A percentile compares a stretch with the other conserved stretches of the same genome.
phyloP scores from a whole-genome alignment of 208 protist species.

The Leishmania major region DNA sequence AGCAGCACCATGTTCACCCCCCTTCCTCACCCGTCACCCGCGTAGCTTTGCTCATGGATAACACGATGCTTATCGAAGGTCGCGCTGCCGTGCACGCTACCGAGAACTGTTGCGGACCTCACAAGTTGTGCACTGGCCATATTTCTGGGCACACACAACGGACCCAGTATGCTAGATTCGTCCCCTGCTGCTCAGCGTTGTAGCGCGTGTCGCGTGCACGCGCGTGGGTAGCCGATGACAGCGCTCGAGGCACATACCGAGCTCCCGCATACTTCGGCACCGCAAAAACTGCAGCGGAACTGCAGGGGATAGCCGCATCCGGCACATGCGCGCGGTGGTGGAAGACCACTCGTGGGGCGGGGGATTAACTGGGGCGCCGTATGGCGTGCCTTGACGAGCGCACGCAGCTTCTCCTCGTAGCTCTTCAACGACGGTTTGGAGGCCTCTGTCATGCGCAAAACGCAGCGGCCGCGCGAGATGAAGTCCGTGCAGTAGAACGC shows the following conservation, averaged over 20 bases:
- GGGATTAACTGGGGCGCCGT: conserved; percentile 47
- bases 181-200: background rate
- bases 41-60: background rate
- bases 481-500: conserved; percentile 79
- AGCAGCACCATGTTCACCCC: background rate
- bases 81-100: background rate
- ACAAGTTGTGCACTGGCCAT: background rate
- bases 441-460: conserved; percentile 45
- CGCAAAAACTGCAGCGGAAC: conserved; percentile 74
- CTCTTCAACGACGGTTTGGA: conserved; percentile 51
- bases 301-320: conserved; percentile 51
- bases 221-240: conserved; percentile 65
- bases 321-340: conserved; percentile 37
- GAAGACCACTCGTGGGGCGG: conserved; percentile 4
- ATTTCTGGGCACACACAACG: background rate
- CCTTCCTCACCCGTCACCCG: background rate
- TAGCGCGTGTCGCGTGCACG: conserved; percentile 37
- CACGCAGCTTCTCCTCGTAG: conserved; percentile 68
- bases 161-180: background rate
- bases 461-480: conserved; percentile 58
- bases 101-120: background rate
- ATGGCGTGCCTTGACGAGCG: conserved; percentile 36
- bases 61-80: background rate
- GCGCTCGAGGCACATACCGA: conserved; percentile 39
- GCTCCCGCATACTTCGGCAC: conserved; percentile 67